Conservation (phyloP, 257 asterid species). For the Eustoma russellianum region DNA sequence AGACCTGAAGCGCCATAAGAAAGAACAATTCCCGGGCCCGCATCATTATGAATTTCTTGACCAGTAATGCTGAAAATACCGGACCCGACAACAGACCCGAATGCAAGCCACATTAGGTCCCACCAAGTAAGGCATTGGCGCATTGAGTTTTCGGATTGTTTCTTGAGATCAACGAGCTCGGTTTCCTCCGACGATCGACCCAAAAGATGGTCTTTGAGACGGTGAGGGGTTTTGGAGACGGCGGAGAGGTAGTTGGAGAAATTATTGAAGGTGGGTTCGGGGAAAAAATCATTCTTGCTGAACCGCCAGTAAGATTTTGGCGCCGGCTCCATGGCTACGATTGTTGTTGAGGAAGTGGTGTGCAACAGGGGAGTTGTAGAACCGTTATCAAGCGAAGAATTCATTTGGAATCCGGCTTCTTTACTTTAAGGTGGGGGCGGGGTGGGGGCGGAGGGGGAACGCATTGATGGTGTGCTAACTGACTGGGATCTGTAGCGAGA, state of each 20-base stretch:
- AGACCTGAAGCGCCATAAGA: slow-evolving; percentile 77
- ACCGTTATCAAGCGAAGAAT: too few relatives aligned
- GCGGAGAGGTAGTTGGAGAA: slow-evolving; percentile 50
- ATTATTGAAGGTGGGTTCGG: slow-evolving; percentile 71
- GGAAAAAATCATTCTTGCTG: slow-evolving; percentile 72
- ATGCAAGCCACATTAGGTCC: slow-evolving; percentile 88
- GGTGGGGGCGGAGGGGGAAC: too few relatives aligned
- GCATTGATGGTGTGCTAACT: too few relatives aligned
- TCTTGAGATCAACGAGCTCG: slow-evolving; percentile 49
- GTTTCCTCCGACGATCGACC: slow-evolving; percentile 53
- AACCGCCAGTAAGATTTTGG: slow-evolving; percentile 67
- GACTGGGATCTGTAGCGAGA: too few relatives aligned
- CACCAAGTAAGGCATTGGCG: slow-evolving; percentile 83
- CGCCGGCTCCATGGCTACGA: neutral
- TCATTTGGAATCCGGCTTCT: too few relatives aligned
- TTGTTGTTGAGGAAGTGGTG: neutral
- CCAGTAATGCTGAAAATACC: slow-evolving; percentile 91
- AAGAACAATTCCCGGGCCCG: slow-evolving; percentile 79
- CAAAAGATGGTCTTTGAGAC: slow-evolving; percentile 65
- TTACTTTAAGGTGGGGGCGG: too few relatives aligned
- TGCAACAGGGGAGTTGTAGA: neutral
- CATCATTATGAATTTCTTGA: slow-evolving; percentile 52
- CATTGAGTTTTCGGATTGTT: slow-evolving; percentile 70
- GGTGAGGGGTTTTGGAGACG: slow-evolving; percentile 52
- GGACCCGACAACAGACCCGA: slow-evolving; percentile 92